Percentiles rank a stretch among this genome's conserved stretches.
Evolutionary conservation across 2,329 filamentous ascomycete genomes (phyloP).

Genomic region (Fusarium longipes): DNA sequence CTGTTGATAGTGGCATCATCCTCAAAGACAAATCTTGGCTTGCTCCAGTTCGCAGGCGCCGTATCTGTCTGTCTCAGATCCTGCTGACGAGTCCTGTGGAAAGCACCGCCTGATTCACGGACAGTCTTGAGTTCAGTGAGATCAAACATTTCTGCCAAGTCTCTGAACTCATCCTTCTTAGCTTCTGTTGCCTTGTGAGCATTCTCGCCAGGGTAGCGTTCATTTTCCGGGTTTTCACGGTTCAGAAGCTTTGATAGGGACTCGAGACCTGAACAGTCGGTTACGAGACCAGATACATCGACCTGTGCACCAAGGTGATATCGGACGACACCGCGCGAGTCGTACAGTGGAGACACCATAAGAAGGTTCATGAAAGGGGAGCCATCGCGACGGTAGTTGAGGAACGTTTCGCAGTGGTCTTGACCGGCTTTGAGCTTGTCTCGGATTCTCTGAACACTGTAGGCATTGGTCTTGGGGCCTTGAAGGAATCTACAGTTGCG

Average conservation of each 20-base stretch:
- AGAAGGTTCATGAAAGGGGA: slow-evolving; percentile 82
- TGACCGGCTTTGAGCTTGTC: slow-evolving; percentile 71
- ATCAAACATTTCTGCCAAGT: slow-evolving; percentile 77
- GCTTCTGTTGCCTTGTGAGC: slow-evolving; percentile 3
- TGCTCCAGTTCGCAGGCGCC: slow-evolving; percentile 52
- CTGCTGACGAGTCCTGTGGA: slow-evolving; percentile 59
- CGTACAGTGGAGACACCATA: slow-evolving; percentile 77
- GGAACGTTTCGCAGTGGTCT: slow-evolving; percentile 78
- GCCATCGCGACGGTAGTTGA: slow-evolving; percentile 83
- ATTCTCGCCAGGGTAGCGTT: slow-evolving; percentile 35
- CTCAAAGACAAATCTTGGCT: slow-evolving; percentile 55
- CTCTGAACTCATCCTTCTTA: slow-evolving; percentile 69
- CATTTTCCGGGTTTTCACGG: slow-evolving; percentile 45
- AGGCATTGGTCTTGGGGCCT: slow-evolving; percentile 75
- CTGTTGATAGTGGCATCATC: slow-evolving; percentile 48
- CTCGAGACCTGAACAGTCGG: slow-evolving; percentile 73
- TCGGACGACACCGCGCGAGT: slow-evolving; percentile 72
- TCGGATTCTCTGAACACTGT: slow-evolving; percentile 70
- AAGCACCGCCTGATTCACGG: slow-evolving; percentile 70
- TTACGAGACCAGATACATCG: slow-evolving; percentile 75
- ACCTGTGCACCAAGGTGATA: slow-evolving; percentile 80
- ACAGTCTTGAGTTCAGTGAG: slow-evolving; percentile 73
- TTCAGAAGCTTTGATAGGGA: slow-evolving; percentile 63
- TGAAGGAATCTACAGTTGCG: slow-evolving; percentile 84
- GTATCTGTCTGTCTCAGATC: slow-evolving; percentile 56